phyloP scores from a whole-genome alignment of 176 grass and related monocot genomes.

The Bromus sterilis region DNA sequence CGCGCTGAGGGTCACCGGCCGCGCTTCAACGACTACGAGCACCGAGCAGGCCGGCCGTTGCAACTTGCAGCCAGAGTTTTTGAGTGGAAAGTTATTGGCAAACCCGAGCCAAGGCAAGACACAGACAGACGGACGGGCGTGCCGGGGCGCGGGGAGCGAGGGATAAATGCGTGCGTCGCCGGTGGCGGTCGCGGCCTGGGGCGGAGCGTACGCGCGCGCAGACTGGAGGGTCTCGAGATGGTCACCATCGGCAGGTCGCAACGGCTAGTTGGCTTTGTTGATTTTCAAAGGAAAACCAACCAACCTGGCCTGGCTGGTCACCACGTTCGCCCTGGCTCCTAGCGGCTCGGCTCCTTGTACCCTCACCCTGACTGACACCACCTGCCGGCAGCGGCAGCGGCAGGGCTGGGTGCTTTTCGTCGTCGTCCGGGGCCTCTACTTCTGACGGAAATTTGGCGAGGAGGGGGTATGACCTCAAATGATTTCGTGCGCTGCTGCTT shows the following conservation, averaged over 20 bases:
- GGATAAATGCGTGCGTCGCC: not conserved
- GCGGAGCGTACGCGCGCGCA: not conserved
- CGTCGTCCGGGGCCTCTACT: not conserved
- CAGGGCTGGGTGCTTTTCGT: not conserved
- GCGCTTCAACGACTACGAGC: no score
- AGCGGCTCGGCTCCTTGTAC: not conserved
- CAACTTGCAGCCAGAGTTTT: not conserved
- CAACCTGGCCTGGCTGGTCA: not conserved
- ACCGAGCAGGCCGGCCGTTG: no score
- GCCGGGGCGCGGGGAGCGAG: not conserved
- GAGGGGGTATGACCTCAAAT: not conserved
- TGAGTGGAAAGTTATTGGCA: not conserved
- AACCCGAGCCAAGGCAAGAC: not conserved
- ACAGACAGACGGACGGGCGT: not conserved
- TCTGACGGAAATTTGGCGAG: not conserved
- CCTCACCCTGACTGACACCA: not conserved
- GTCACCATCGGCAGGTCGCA: not conserved
- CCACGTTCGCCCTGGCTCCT: not conserved
- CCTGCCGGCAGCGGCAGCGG: not conserved
- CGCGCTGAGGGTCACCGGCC: no score
- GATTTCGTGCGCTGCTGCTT: not conserved
- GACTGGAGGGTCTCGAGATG: not conserved
- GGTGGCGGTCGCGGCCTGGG: not conserved
- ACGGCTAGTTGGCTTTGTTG: conserved; percentile 2
- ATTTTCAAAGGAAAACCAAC: not conserved